phyloP scores from a whole-genome alignment of 2,329 filamentous ascomycete species.

The Ascochyta lentis region DNA sequence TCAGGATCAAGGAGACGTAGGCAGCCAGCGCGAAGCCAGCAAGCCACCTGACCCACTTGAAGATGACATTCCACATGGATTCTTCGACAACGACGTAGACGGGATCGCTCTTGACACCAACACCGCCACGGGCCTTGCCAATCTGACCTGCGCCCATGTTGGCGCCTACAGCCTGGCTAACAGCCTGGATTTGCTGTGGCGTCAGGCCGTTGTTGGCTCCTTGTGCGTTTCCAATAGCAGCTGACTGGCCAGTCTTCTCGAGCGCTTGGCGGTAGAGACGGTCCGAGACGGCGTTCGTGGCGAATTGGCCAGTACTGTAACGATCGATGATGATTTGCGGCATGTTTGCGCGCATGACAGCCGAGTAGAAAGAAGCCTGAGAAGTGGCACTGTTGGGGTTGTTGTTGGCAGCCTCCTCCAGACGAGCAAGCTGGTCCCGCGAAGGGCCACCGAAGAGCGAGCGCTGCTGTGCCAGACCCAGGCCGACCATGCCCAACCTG shows the following conservation, averaged over 20 bases:
- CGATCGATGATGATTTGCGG: slow-evolving; percentile 90
- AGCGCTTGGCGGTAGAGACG: slow-evolving; percentile 80
- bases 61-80: slow-evolving; percentile 76
- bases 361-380: slow-evolving; percentile 93
- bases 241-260: slow-evolving; percentile 61
- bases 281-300: slow-evolving; percentile 78
- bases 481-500: slow-evolving; percentile 43
- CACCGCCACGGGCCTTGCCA: slow-evolving; percentile 62
- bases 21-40: slow-evolving; percentile 77
- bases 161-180: slow-evolving; percentile 82
- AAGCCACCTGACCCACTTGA: slow-evolving; percentile 91
- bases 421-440: slow-evolving; percentile 74
- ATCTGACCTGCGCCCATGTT: slow-evolving; percentile 71
- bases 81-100: slow-evolving; percentile 97
- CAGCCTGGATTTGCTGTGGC: slow-evolving; percentile 73
- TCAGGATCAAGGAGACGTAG: slow-evolving; percentile 79
- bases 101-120: slow-evolving; percentile 80
- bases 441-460: slow-evolving; percentile 56
- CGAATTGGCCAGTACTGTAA: slow-evolving; percentile 85
- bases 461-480: slow-evolving; percentile 53
- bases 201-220: slow-evolving; percentile 51
- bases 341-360: slow-evolving; percentile 89
- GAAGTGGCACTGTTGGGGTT: slow-evolving; percentile 86
- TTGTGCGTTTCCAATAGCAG: slow-evolving; percentile 35
- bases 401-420: slow-evolving; percentile 91